These are phyloP conservation scores for Lactarius indigo DNA, from an alignment of 768 basidiomycete genomes.

Conservation along the genomic window DNA sequence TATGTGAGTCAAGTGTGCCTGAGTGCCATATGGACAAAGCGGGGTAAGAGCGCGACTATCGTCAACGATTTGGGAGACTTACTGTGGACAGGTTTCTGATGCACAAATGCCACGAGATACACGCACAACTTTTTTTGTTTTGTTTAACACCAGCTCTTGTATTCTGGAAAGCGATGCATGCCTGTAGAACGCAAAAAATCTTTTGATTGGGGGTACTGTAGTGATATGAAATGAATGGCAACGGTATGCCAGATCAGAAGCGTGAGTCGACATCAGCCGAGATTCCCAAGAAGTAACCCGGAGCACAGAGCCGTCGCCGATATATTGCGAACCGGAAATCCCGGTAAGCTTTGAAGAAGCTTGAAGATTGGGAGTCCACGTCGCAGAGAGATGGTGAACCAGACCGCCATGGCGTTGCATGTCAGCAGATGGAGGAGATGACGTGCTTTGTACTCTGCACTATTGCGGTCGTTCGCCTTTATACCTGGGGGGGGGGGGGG, in stretches of 20 bases:
- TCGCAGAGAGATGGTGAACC: not conserved
- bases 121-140: not conserved
- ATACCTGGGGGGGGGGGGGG: not conserved
- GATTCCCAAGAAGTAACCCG: not conserved
- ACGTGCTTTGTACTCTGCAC: not conserved
- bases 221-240: not conserved
- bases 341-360: no score
- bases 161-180: not conserved
- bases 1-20: not conserved
- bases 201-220: not conserved
- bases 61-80: not conserved
- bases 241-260: not conserved
- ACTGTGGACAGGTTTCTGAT: not conserved
- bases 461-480: not conserved
- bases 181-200: not conserved
- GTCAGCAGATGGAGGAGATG: not conserved
- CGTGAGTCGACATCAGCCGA: not conserved
- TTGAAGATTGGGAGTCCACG: not conserved
- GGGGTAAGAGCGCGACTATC: not conserved
- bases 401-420: not conserved
- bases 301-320: not conserved
- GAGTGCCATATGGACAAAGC: not conserved
- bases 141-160: not conserved
- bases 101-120: not conserved
- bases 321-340: not conserved